Conservation (phyloP, 768 basidiomycete species). For the Pleurotus cornucopiae region DNA sequence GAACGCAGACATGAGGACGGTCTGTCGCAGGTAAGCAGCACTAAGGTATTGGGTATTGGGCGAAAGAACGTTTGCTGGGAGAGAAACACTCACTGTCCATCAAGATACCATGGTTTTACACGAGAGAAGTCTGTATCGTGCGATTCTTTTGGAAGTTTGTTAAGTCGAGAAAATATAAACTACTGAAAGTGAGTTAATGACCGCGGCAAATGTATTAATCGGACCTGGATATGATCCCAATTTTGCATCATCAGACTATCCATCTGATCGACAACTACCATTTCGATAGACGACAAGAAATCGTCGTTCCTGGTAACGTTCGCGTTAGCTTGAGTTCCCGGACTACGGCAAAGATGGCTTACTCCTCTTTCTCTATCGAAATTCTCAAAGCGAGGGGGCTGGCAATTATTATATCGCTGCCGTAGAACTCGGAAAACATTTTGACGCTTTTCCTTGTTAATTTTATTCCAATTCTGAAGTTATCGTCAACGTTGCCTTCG, state of each 20-base stretch:
- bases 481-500: slow-evolving; percentile 96
- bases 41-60: slow-evolving; percentile 31
- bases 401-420: slow-evolving; percentile 87
- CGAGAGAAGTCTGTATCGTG: slow-evolving; percentile 95
- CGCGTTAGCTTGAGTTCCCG: background rate
- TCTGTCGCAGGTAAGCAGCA: slow-evolving; percentile 83
- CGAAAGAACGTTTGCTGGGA: background rate
- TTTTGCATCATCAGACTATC: slow-evolving; percentile 97
- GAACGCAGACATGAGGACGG: slow-evolving; percentile 80
- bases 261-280: slow-evolving; percentile 87
- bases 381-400: slow-evolving; percentile 90
- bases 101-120: slow-evolving; percentile 97
- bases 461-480: slow-evolving; percentile 89
- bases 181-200: slow-evolving; percentile 21
- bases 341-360: slow-evolving; percentile 18
- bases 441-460: slow-evolving; percentile 90
- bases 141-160: slow-evolving; percentile 88
- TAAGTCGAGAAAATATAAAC: slow-evolving; percentile 84
- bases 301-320: slow-evolving; percentile 62
- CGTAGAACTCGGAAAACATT: slow-evolving; percentile 87
- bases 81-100: slow-evolving; percentile 71
- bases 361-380: slow-evolving; percentile 95
- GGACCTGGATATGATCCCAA: slow-evolving; percentile 95
- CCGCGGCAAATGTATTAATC: slow-evolving; percentile 10
- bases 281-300: slow-evolving; percentile 90